phyloP scores from a whole-genome alignment of 768 basidiomycete genomes.

The Pleurotus sapidus region DNA sequence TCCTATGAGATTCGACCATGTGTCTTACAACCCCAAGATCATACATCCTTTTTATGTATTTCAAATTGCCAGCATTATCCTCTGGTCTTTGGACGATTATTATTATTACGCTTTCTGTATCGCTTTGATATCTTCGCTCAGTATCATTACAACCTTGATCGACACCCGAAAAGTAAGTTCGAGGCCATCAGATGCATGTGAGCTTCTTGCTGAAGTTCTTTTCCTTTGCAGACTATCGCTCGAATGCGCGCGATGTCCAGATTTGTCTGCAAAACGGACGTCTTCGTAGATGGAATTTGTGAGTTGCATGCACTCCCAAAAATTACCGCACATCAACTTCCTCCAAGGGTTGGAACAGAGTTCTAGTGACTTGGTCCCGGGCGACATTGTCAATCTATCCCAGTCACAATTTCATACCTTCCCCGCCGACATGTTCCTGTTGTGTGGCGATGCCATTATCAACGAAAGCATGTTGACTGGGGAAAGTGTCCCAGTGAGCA shows the following conservation, averaged over 20 bases:
- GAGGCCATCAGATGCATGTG: background rate
- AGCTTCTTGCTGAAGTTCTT: constrained; percentile 5
- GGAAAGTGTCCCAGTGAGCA: constrained; percentile 96
- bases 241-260: constrained; percentile 97
- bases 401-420: constrained; percentile 68
- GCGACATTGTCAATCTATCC: constrained; percentile 90
- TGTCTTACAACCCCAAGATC: constrained; percentile 39
- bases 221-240: constrained; percentile 64
- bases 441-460: constrained; percentile 95
- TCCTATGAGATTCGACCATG: constrained; percentile 3
- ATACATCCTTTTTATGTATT: constrained; percentile 99
- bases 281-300: constrained; percentile 74
- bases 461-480: constrained; percentile 99
- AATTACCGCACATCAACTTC: background rate
- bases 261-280: constrained; percentile 75
- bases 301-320: constrained; percentile 22
- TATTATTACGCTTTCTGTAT: constrained; percentile 98
- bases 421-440: constrained; percentile 88
- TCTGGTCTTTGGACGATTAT: constrained; percentile 96
- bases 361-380: constrained; percentile 82
- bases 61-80: constrained; percentile 89
- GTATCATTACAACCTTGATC: constrained; percentile 80
- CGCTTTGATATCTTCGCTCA: constrained; percentile 82
- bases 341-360: constrained; percentile 63
- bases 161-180: constrained; percentile 85